Conservation (phyloP, 139 green algal species). For the Chlamydomonas sp. region DNA sequence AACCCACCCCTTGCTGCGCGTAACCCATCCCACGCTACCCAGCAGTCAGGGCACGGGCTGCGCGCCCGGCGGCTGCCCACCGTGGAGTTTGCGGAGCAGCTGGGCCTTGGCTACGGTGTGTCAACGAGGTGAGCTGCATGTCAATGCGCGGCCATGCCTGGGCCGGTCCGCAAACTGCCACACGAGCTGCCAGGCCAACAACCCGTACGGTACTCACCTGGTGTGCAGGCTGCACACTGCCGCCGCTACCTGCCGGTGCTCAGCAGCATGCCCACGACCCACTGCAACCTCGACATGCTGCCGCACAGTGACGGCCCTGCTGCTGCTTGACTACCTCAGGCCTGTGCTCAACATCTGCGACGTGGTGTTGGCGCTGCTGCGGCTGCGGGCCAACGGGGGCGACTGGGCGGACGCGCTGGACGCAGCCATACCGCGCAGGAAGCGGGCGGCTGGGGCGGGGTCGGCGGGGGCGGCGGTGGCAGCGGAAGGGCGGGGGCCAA, state of each 20-base stretch:
- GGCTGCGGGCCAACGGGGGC: background rate
- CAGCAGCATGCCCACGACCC: background rate
- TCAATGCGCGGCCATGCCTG: background rate
- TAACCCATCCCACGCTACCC: no score
- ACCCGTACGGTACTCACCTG: background rate
- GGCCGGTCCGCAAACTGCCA: background rate
- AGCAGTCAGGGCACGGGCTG: conserved; percentile 1
- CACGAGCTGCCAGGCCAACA: no score
- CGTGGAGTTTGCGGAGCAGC: conserved; percentile 27
- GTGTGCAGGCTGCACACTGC: background rate
- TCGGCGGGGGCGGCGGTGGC: background rate
- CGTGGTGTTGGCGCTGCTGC: conserved; percentile 49
- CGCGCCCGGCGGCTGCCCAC: conserved; percentile 29
- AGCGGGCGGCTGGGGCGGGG: background rate
- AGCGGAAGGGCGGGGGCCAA: background rate
- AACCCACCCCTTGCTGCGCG: background rate
- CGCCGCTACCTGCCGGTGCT: background rate
- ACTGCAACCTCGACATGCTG: background rate
- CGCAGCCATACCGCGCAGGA: conserved; percentile 33
- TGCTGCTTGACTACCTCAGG: background rate
- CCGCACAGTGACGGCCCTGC: background rate
- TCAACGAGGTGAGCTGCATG: background rate
- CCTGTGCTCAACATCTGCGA: conserved; percentile 46
- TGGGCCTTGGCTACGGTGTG: conserved; percentile 26
- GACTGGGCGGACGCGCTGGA: conserved; percentile 42